A percentile compares a stretch with the other conserved stretches of the same genome.
These are phyloP conservation scores for Hymenoscyphus scutula DNA, from an alignment of 2,329 filamentous ascomycete genomes.

Conservation along the genomic window DNA sequence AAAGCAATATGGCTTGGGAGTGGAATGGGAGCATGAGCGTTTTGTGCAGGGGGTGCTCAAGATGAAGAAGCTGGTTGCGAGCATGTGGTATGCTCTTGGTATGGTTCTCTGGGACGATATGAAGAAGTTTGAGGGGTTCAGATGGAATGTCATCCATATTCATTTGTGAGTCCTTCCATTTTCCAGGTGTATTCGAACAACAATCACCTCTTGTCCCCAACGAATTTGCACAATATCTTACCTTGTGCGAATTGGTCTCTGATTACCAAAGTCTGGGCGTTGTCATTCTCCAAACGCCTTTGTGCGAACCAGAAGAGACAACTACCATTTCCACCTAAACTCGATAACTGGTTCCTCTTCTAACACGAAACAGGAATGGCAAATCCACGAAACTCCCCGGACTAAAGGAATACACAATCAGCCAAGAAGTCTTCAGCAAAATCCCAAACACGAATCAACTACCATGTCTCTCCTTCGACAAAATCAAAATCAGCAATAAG, in stretches of 20 bases:
- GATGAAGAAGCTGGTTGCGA: neutral
- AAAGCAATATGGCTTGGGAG: neutral
- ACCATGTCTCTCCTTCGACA: neutral
- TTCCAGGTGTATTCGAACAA: too few species aligned
- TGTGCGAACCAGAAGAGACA: too few species aligned
- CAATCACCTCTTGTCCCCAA: too few species aligned
- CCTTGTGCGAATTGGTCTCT: too few species aligned
- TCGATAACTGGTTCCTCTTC: neutral
- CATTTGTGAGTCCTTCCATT: neutral
- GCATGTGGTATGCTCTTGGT: neutral
- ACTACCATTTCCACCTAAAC: too few species aligned
- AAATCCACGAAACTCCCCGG: neutral
- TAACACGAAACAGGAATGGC: neutral
- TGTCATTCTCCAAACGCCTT: too few species aligned
- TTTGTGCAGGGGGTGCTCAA: neutral
- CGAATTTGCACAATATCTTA: too few species aligned
- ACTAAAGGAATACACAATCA: neutral
- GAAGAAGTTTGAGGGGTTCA: neutral
- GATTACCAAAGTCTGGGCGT: too few species aligned
- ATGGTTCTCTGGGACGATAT: neutral
- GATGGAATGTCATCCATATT: neutral
- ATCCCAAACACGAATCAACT: neutral
- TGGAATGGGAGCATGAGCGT: neutral
- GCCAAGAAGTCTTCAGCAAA: slow-evolving; percentile 1
- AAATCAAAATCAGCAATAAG: neutral